Conservation (phyloP, 306 rosid species). For the Vachellia pachyceras region DNA sequence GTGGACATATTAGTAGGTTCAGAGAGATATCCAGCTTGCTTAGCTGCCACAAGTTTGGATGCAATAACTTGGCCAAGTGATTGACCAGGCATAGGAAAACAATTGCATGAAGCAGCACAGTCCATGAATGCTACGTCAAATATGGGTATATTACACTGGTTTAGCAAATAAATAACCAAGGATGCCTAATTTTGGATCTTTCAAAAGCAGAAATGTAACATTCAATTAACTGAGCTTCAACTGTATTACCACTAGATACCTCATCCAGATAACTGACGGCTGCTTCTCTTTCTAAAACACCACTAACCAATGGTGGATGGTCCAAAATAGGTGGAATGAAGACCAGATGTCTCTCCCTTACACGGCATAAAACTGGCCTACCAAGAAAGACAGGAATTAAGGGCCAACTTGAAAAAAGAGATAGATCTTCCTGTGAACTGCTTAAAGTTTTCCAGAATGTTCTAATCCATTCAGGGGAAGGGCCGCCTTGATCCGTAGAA, state of each 20-base stretch:
- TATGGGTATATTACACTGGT: slow-evolving; percentile 90
- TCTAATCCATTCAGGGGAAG: slow-evolving; percentile 92
- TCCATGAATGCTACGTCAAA: slow-evolving; percentile 77
- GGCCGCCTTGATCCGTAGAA: slow-evolving; percentile 78
- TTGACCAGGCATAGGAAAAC: slow-evolving; percentile 64
- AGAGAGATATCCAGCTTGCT: slow-evolving; percentile 81
- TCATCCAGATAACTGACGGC: slow-evolving; percentile 45
- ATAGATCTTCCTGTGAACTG: slow-evolving; percentile 61
- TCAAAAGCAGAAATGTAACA: slow-evolving; percentile 69
- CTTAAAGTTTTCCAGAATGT: slow-evolving; percentile 79
- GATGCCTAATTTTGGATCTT: slow-evolving; percentile 61
- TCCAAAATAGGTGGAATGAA: slow-evolving; percentile 78
- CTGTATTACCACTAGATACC: slow-evolving; percentile 40
- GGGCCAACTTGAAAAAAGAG: slow-evolving; percentile 93
- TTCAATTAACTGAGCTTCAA: slow-evolving; percentile 57
- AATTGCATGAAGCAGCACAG: slow-evolving; percentile 72
- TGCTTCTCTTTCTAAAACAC: slow-evolving; percentile 52
- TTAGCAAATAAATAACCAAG: slow-evolving; percentile 82
- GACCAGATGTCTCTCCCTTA: slow-evolving; percentile 78
- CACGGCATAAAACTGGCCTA: slow-evolving; percentile 87
- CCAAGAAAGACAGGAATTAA: slow-evolving; percentile 96
- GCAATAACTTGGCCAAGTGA: slow-evolving; percentile 85
- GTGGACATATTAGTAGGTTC: slow-evolving; percentile 70
- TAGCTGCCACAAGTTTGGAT: slow-evolving; percentile 88
- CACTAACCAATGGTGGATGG: slow-evolving; percentile 40